phyloP scores from a whole-genome alignment of 495 filamentous ascomycete genomes.

The Hypomontagnella monticulosa region DNA sequence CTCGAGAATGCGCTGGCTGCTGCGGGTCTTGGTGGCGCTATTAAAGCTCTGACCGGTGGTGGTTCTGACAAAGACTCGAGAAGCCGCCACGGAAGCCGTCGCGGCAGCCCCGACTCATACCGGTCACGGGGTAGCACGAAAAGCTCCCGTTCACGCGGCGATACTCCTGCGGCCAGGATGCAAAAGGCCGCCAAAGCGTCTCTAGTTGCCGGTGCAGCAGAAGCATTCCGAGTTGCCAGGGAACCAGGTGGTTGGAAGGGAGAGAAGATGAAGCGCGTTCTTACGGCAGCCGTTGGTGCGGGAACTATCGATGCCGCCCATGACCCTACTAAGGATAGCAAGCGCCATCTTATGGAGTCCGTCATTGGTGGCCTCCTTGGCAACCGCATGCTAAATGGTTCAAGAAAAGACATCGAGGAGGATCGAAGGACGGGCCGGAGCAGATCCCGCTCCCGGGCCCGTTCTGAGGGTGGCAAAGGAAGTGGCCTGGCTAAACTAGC shows the following conservation, averaged over 20 bases:
- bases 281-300: slow-evolving; percentile 86
- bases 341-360: slow-evolving; percentile 72
- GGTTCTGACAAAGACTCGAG: slow-evolving; percentile 62
- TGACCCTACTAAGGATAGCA: slow-evolving; percentile 77
- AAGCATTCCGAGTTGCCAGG: slow-evolving; percentile 88
- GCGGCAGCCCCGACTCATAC: slow-evolving; percentile 54
- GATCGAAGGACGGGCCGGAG: slow-evolving; percentile 61
- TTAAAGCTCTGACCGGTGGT: slow-evolving; percentile 61
- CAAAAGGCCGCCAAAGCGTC: slow-evolving; percentile 88
- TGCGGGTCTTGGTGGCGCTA: slow-evolving; percentile 72
- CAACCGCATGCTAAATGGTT: slow-evolving; percentile 82
- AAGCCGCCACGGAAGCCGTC: slow-evolving; percentile 62
- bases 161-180: slow-evolving; percentile 61
- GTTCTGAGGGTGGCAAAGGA: slow-evolving; percentile 56
- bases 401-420: slow-evolving; percentile 68
- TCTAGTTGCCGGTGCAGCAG: slow-evolving; percentile 82
- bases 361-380: slow-evolving; percentile 86
- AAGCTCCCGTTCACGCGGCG: slow-evolving; percentile 23
- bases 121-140: slow-evolving; percentile 60
- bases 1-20: slow-evolving; percentile 74
- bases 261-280: slow-evolving; percentile 84
- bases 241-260: slow-evolving; percentile 86
- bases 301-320: slow-evolving; percentile 83
- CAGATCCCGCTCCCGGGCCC: slow-evolving; percentile 62
- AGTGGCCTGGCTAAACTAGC: slow-evolving; percentile 71